A percentile compares a stretch with the other conserved stretches of the same genome.
Conservation (phyloP, 768 basidiomycete species). For the Agrocybe praecox region DNA sequence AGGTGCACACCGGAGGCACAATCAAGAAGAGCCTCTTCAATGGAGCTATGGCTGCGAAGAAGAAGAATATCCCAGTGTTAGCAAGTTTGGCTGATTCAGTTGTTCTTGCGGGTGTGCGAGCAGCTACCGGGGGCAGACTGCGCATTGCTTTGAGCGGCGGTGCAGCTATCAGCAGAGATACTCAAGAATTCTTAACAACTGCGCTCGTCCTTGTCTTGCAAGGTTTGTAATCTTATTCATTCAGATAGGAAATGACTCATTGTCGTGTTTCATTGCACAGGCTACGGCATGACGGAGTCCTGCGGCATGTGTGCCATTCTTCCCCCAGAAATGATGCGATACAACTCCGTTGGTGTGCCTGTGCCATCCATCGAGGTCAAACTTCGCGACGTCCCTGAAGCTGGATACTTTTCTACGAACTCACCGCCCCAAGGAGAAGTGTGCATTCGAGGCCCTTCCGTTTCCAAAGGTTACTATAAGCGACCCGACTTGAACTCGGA, state of each 20-base stretch:
- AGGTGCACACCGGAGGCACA: slow-evolving; percentile 69
- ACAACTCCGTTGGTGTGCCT: slow-evolving; percentile 82
- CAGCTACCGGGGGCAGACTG: slow-evolving; percentile 87
- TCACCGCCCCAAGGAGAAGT: slow-evolving; percentile 84
- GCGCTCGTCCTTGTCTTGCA: slow-evolving; percentile 85
- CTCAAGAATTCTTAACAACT: slow-evolving; percentile 87
- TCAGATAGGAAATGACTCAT: background rate
- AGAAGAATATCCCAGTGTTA: slow-evolving; percentile 65
- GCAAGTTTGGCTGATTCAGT: slow-evolving; percentile 70
- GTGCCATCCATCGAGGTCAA: slow-evolving; percentile 91
- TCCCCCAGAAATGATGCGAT: slow-evolving; percentile 80
- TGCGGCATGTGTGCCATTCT: slow-evolving; percentile 89
- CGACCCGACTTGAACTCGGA: slow-evolving; percentile 89
- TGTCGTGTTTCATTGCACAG: slow-evolving; percentile 36
- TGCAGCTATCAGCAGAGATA: slow-evolving; percentile 81
- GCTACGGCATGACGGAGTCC: slow-evolving; percentile 97
- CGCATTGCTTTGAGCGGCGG: slow-evolving; percentile 84
- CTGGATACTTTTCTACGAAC: slow-evolving; percentile 79
- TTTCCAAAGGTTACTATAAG: slow-evolving; percentile 91
- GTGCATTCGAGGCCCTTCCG: slow-evolving; percentile 83
- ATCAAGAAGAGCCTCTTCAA: slow-evolving; percentile 81
- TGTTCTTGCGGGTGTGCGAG: slow-evolving; percentile 75
- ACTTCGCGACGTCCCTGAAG: slow-evolving; percentile 78
- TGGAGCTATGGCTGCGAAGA: slow-evolving; percentile 77
- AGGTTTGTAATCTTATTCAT: slow-evolving; percentile 49